Evolutionary conservation across 805 yeast species (phyloP), one percentile per base, ranked within the genome.

Genomic region (Ogataea methanolica): DNA sequence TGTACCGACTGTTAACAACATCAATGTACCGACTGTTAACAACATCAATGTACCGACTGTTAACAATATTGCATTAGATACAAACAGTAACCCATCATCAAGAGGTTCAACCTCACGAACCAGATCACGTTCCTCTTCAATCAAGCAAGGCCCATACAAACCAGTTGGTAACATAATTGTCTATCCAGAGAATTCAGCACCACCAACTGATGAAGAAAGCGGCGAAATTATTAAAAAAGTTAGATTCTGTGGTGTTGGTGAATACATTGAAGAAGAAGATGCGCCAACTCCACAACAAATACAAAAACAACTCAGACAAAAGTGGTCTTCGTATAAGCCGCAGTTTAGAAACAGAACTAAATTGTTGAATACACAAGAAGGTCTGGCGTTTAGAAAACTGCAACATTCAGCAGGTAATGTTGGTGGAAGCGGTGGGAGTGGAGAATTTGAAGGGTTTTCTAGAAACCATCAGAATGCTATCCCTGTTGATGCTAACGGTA

Each of bases 231-330:
- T 61, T 2, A 78, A 76, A 51, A 75, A 67, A 51, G 83, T 79
- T 11, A 58, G 83, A 33, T 79, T 79, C 51, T 64, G 65, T 5
- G 83, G 82, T 0, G 82, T 79, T 5, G 70, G 77, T 1, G 75
- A 70, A 43, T 79, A 76, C 47, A 57, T 72, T 2, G 78, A 72
- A 33, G 78, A 72, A 6, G 84, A 79, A 57, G 84, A 79, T 61
- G 79, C 78, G 0, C 83, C 83, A 1, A 67, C 79, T 4, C 66
- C 70, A 5, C 60, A 57, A 43, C 63, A 60, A 39, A 56, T 65
- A 49, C 63, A 62, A 43, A 68, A 68, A 43, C 70, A 67, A 42
- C 50, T 67, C 49, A 54, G 68, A 41, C 68, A 64, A 47, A 64
- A 62, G 42, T 65, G 68, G 62, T 62, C 66, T 7, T 56, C 61